Evolutionary conservation across 495 filamentous ascomycete species (phyloP), one percentile per base, ranked within the genome.

Genomic region (Cercophora sp.): DNA sequence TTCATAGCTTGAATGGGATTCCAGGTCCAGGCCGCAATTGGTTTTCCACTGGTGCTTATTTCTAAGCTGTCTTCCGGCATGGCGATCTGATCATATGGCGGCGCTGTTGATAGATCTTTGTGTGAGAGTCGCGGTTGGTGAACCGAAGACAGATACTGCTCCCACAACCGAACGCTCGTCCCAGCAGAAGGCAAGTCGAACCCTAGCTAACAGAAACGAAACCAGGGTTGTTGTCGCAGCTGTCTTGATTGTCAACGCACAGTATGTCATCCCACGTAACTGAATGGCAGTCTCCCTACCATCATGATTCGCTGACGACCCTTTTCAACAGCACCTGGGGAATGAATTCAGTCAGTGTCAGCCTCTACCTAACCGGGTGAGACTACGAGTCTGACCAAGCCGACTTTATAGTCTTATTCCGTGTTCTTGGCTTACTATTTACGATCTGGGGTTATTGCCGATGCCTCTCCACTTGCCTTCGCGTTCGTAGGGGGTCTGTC

Each of bases 401-500:
- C 9, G 29, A 9, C 20, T 13, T 8, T 10, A 16, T 53, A 82
- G 78, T 72, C 77, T 3, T 91, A 83, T 55, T 83, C 83, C 10
- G 84, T 91, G 9, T 90, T 85, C 63, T 80, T 90, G 2, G 81
- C 81, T 10, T 77, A 86, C 60, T 91, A 89, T 56, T 75, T 89
- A 24, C 76, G 77, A 4, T 66, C 79, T 35, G 64, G 81, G 46
- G 68, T 72, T 15, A 87, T 84, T 52, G 76, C 76, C 1, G 78
- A 75, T 8, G 75, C 82, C 5, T 81, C 77, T 2, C 69, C 76
- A 0, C 66, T 87, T 3, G 71, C 78, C 8, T 91, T 83, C 57
- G 87, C 87, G 37, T 89, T 89, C 57, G 81, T 87, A 4, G 87
- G 87, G 13, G 87, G 87, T 6, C 65, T 90, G 0, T 85, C 82